Evolutionary conservation across 495 filamentous ascomycete species (phyloP).

Genomic region (Physcia stellaris): DNA sequence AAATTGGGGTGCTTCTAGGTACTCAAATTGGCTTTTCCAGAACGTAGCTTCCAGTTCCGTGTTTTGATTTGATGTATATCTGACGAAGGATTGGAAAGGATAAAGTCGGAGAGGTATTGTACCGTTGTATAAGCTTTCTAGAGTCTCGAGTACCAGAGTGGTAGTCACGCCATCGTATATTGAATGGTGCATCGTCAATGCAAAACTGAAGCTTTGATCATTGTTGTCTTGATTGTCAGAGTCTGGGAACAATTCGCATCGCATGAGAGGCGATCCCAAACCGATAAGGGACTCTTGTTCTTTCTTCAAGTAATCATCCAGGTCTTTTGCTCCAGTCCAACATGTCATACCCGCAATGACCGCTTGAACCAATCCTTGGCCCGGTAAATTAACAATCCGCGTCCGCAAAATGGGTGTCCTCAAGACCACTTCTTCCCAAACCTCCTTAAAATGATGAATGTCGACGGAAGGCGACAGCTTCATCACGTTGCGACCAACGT

Average conservation of each 20-base stretch:
- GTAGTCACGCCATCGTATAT: too few species aligned
- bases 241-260: too few species aligned
- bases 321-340: constrained; percentile 2
- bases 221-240: too few species aligned
- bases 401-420: constrained; percentile 26
- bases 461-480: constrained; percentile 28
- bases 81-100: neutral
- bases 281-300: neutral
- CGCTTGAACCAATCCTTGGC: neutral
- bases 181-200: too few species aligned
- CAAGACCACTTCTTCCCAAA: constrained; percentile 30
- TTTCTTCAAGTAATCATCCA: neutral
- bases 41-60: neutral
- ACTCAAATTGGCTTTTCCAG: neutral
- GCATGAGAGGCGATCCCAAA: neutral
- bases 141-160: too few species aligned
- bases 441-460: constrained; percentile 26
- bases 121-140: too few species aligned
- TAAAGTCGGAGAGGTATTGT: too few species aligned
- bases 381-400: constrained; percentile 23
- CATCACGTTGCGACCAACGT: constrained; percentile 28
- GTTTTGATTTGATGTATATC: neutral
- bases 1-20: constrained; percentile 34
- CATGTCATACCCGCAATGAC: constrained; percentile 1
- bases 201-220: too few species aligned